Percentiles rank a stretch among this genome's conserved stretches.
Conservation (phyloP, 179 eudicot species). For the Beta macrorhiza region DNA sequence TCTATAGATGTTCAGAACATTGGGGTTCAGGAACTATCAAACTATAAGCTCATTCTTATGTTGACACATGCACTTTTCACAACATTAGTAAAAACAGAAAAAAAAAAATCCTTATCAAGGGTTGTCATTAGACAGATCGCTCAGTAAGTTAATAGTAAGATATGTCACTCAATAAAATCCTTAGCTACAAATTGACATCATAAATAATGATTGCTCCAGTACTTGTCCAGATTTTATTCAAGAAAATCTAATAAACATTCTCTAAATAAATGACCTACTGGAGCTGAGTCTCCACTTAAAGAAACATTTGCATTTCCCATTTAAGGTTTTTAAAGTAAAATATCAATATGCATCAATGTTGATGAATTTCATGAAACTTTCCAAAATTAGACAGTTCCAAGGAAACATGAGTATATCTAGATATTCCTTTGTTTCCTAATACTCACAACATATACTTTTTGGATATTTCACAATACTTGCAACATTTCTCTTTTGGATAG, state of each 20-base stretch:
- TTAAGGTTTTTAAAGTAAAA: not conserved
- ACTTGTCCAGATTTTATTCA: not conserved
- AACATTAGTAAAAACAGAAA: not conserved
- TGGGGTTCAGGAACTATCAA: constrained; percentile 7
- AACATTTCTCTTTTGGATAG: too few species aligned
- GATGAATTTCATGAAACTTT: not conserved
- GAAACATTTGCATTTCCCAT: not conserved
- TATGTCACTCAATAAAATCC: not conserved
- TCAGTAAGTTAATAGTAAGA: not conserved
- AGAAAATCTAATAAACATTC: not conserved
- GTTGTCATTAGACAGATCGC: not conserved
- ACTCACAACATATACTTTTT: too few species aligned
- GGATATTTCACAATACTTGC: too few species aligned
- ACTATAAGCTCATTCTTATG: not conserved
- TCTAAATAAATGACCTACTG: not conserved
- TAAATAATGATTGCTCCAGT: not conserved
- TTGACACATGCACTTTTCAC: not conserved
- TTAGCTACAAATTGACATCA: not conserved
- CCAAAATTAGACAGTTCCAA: not conserved
- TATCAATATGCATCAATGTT: not conserved
- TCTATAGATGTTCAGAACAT: not conserved
- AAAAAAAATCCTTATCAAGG: constrained; percentile 1
- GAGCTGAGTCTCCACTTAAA: not conserved
- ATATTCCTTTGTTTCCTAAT: not conserved
- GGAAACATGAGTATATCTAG: not conserved